These are phyloP conservation scores for Daldinia grandis DNA, from an alignment of 495 filamentous ascomycete species.

Conservation along the genomic window DNA sequence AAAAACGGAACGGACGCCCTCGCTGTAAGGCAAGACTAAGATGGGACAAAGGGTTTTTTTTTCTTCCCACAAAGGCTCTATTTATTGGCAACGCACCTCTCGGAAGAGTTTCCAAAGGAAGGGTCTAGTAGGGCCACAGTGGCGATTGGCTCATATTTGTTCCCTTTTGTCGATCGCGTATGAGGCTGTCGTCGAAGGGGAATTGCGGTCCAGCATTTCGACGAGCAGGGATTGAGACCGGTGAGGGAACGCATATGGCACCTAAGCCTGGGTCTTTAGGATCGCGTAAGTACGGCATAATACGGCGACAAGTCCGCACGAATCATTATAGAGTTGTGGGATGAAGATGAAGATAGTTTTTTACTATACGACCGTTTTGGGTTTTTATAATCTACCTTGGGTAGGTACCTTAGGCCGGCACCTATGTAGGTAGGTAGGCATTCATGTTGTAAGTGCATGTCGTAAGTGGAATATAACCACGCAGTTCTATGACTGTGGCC, in stretches of 20 bases:
- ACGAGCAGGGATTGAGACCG: constrained; percentile 22
- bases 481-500: not conserved
- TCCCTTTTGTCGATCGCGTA: constrained; percentile 17
- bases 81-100: constrained; percentile 27
- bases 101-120: constrained; percentile 24
- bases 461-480: not conserved
- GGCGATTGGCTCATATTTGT: constrained; percentile 14
- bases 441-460: no score
- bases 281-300: constrained; percentile 16
- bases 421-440: not conserved
- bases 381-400: constrained; percentile 5
- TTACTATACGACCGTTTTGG: not conserved
- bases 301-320: constrained; percentile 6
- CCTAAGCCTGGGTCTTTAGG: constrained; percentile 6
- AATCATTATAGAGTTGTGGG: not conserved
- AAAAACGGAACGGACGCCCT: constrained; percentile 28
- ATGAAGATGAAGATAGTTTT: constrained; percentile 7
- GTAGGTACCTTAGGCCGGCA: not conserved
- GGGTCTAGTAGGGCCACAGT: constrained; percentile 2
- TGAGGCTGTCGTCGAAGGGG: constrained; percentile 25
- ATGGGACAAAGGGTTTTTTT: constrained; percentile 24
- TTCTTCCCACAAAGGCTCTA: constrained; percentile 12
- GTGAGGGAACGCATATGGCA: constrained; percentile 8
- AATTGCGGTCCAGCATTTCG: constrained; percentile 17
- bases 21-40: constrained; percentile 23